These are phyloP conservation scores for Kalmusia sp. DNA, from an alignment of 2,329 filamentous ascomycete species.

Conservation along the genomic window DNA sequence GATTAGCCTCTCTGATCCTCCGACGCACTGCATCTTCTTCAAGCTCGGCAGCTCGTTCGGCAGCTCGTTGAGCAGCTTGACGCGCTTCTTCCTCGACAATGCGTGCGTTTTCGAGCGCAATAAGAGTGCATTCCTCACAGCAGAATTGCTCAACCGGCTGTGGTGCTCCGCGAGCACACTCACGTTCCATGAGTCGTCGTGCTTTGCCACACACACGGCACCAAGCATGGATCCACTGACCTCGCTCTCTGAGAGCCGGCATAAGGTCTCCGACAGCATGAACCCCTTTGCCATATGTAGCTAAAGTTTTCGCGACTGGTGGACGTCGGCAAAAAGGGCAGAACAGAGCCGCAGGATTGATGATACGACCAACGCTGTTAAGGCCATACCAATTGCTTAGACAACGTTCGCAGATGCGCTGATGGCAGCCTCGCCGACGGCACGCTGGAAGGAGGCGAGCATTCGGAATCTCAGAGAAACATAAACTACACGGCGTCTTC, in stretches of 20 bases:
- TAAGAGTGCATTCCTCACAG: constrained; percentile 48
- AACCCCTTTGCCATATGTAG: constrained; percentile 45
- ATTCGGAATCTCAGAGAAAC: constrained; percentile 51
- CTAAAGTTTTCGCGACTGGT: constrained; percentile 49
- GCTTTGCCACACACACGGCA: constrained; percentile 55
- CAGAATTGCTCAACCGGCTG: constrained; percentile 48
- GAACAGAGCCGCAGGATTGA: constrained; percentile 57
- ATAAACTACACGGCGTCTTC: constrained; percentile 54
- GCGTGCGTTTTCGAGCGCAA: constrained; percentile 23
- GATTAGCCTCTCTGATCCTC: background rate
- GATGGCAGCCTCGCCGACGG: constrained; percentile 53
- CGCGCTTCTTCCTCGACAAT: constrained; percentile 19
- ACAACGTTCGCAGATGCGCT: constrained; percentile 54
- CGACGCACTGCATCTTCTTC: background rate
- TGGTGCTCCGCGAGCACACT: constrained; percentile 53
- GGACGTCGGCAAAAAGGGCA: constrained; percentile 60
- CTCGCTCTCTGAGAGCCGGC: constrained; percentile 50
- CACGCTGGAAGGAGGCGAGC: constrained; percentile 52
- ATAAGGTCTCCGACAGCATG: constrained; percentile 48
- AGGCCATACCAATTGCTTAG: constrained; percentile 55
- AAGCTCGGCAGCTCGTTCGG: constrained; percentile 2
- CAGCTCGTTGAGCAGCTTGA: constrained; percentile 1
- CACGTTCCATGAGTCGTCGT: constrained; percentile 51
- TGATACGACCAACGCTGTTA: constrained; percentile 52
- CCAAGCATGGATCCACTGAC: constrained; percentile 58